These are phyloP conservation scores for Diaporthe citrichinensis DNA, from an alignment of 2,329 filamentous ascomycete species.

Conservation along the genomic window DNA sequence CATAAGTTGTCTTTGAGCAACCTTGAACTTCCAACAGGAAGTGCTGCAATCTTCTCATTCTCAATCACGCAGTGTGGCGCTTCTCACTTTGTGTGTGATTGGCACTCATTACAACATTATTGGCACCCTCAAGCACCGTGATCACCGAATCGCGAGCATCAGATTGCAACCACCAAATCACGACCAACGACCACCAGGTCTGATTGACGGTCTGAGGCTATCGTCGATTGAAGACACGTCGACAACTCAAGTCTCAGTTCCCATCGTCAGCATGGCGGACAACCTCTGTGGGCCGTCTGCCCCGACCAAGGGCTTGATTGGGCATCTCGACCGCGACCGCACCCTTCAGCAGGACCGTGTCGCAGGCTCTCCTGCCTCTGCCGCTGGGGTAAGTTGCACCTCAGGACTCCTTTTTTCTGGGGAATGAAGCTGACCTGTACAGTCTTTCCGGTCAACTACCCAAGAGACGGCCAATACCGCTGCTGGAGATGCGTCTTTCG, in stretches of 20 bases:
- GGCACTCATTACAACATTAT: not conserved
- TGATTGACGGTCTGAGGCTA: not conserved
- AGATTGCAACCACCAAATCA: not conserved
- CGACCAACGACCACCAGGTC: not conserved
- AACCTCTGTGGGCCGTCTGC: conserved; percentile 80
- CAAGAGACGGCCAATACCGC: conserved; percentile 25
- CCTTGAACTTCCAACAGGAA: not conserved
- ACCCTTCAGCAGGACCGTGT: conserved; percentile 82
- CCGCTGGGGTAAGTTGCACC: conserved; percentile 44
- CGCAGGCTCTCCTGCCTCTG: conserved; percentile 42
- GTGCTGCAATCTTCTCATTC: not conserved
- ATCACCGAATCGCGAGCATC: not conserved
- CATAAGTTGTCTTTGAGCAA: not conserved
- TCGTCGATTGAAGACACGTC: not conserved
- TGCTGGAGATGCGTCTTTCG: conserved; percentile 34
- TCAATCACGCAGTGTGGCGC: not conserved
- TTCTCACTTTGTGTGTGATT: not conserved
- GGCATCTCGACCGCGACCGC: conserved; percentile 77
- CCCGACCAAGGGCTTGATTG: conserved; percentile 79
- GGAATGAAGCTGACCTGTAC: not conserved
- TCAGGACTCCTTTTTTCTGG: not conserved
- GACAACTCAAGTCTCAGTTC: conserved; percentile 16
- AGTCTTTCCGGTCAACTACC: conserved; percentile 37
- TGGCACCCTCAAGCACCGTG: not conserved
- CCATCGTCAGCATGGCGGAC: conserved; percentile 54